phyloP scores from a whole-genome alignment of 306 rosid genomes.

The Lagenaria siceraria region DNA sequence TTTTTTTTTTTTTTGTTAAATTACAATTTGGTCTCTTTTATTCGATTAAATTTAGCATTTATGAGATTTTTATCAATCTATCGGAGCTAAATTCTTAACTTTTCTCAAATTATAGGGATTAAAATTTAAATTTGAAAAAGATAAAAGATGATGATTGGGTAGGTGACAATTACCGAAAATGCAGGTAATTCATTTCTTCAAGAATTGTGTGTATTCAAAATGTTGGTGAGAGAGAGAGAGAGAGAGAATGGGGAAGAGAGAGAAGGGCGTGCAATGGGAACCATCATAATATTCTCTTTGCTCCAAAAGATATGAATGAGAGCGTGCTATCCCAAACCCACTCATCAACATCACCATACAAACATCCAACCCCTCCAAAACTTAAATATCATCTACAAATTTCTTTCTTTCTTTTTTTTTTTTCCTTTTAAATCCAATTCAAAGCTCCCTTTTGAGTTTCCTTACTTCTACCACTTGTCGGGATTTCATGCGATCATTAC shows the following conservation, averaged over 20 bases:
- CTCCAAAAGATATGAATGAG: constrained; percentile 31
- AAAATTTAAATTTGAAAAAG: too few relatives aligned
- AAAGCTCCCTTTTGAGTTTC: too few relatives aligned
- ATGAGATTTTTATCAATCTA: too few relatives aligned
- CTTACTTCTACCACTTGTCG: not conserved
- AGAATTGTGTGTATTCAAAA: constrained; percentile 37
- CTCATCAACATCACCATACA: constrained; percentile 46
- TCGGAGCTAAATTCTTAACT: too few relatives aligned
- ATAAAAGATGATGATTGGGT: constrained; percentile 47
- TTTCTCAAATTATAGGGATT: too few relatives aligned
- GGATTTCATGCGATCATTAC: not conserved
- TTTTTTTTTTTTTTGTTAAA: too few relatives aligned
- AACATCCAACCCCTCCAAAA: not conserved
- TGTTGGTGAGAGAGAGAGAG: constrained; percentile 18
- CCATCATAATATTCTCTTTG: constrained; percentile 71
- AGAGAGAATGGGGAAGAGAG: constrained; percentile 12
- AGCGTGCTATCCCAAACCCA: constrained; percentile 29
- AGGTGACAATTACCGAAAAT: constrained; percentile 52
- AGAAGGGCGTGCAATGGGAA: constrained; percentile 55
- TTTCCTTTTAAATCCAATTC: too few relatives aligned
- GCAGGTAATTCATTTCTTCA: constrained; percentile 30
- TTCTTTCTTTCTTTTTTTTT: too few relatives aligned
- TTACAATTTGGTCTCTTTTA: too few relatives aligned
- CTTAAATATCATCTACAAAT: too few relatives aligned
- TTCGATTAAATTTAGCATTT: too few relatives aligned